Evolutionary conservation across 2,329 filamentous ascomycete genomes (phyloP).

Genomic region (Fonsecaea multimorphosa): DNA sequence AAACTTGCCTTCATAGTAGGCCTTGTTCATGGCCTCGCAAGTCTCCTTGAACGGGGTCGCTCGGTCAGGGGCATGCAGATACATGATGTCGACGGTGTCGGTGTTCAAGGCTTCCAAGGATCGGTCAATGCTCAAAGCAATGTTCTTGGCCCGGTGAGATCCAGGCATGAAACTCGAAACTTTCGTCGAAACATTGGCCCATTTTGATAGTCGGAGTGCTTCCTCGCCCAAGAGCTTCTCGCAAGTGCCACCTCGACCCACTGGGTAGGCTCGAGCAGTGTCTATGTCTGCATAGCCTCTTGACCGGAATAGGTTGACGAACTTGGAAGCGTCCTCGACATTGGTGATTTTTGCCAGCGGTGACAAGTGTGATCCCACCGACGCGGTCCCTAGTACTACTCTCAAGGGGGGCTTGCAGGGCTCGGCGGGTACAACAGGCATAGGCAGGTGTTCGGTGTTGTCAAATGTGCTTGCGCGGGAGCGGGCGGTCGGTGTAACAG

Average conservation of each 20-base stretch:
- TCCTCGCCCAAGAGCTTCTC: constrained; percentile 42
- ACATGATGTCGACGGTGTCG: constrained; percentile 44
- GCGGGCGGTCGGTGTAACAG: constrained; percentile 36
- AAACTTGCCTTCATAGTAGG: constrained; percentile 52
- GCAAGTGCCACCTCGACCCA: constrained; percentile 40
- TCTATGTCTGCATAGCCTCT: constrained; percentile 42
- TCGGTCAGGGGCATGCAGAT: constrained; percentile 56
- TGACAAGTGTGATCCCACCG: constrained; percentile 40
- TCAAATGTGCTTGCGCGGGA: constrained; percentile 40
- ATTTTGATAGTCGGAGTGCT: constrained; percentile 37
- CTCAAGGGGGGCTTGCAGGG: constrained; percentile 39
- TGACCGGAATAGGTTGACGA: constrained; percentile 38
- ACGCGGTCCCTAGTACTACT: constrained; percentile 41
- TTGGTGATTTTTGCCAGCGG: constrained; percentile 41
- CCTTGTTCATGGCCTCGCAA: constrained; percentile 51
- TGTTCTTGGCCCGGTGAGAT: constrained; percentile 40
- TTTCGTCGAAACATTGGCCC: constrained; percentile 41
- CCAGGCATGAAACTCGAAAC: constrained; percentile 41
- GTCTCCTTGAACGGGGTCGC: constrained; percentile 52
- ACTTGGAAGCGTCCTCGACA: constrained; percentile 38
- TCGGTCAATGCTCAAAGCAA: constrained; percentile 39
- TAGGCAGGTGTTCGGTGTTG: constrained; percentile 30
- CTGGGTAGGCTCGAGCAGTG: constrained; percentile 42
- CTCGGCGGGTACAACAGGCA: constrained; percentile 27
- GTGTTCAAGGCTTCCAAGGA: constrained; percentile 40